Evolutionary conservation across 2,329 filamentous ascomycete genomes (phyloP).

Genomic region (Kalmusia sp.): DNA sequence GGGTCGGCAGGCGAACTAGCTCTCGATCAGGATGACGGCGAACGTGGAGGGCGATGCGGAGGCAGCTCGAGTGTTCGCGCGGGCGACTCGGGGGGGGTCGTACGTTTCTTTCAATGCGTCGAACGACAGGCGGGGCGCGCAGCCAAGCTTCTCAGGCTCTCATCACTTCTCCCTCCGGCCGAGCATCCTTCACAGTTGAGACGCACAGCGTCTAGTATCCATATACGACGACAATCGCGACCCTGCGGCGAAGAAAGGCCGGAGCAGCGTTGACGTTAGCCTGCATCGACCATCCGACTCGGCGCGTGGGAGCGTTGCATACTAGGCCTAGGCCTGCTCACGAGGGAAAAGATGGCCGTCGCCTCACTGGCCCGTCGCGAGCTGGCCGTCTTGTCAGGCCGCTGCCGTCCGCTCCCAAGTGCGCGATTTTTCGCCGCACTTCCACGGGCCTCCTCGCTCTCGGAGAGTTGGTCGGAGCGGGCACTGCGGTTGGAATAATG

Average conservation of each 20-base stretch:
- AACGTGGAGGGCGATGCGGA: neutral
- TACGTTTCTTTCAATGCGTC: neutral
- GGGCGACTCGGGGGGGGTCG: neutral
- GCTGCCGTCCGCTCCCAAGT: neutral
- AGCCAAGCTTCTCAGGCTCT: slow-evolving; percentile 2
- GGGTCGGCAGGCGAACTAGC: slow-evolving; percentile 4
- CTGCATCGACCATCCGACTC: neutral
- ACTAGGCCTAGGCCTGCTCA: neutral
- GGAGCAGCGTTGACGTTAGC: slow-evolving; percentile 6
- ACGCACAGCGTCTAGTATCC: neutral
- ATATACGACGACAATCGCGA: neutral
- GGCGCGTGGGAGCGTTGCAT: neutral
- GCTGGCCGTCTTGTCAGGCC: too few relatives aligned
- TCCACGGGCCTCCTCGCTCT: neutral
- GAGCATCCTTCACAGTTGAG: neutral
- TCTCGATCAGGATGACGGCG: slow-evolving; percentile 1
- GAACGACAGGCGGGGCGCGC: neutral
- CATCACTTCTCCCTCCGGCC: neutral
- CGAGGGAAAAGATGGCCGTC: neutral
- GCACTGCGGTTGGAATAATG: slow-evolving; percentile 1
- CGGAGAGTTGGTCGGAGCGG: neutral
- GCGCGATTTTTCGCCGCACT: neutral
- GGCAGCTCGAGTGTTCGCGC: neutral
- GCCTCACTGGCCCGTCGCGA: neutral
- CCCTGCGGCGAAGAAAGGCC: neutral